phyloP scores from a whole-genome alignment of 2,329 filamentous ascomycete species.

The Xylariaceae sp. region DNA sequence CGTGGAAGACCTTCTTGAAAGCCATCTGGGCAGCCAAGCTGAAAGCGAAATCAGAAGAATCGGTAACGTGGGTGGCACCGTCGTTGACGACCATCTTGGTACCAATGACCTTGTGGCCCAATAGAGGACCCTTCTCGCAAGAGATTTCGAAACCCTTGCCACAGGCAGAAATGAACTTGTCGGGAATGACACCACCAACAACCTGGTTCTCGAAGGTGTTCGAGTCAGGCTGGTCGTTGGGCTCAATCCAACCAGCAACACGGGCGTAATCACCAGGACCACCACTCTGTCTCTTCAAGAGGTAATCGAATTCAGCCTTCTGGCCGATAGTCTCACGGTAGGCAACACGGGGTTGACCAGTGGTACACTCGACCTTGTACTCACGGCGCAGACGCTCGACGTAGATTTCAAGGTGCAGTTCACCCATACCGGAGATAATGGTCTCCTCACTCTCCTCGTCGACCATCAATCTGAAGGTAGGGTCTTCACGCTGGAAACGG shows the following conservation, averaged over 20 bases:
- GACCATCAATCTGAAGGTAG: slow-evolving; percentile 91
- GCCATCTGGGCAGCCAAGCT: slow-evolving; percentile 91
- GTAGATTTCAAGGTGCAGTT: slow-evolving; percentile 94
- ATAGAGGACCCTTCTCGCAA: slow-evolving; percentile 79
- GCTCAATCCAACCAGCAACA: slow-evolving; percentile 88
- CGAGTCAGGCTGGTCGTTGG: slow-evolving; percentile 63
- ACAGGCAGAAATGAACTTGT: slow-evolving; percentile 93
- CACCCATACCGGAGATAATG: slow-evolving; percentile 97
- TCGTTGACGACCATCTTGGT: slow-evolving; percentile 90
- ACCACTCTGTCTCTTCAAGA: slow-evolving; percentile 91
- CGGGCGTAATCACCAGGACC: slow-evolving; percentile 94
- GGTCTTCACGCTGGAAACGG: slow-evolving; percentile 96
- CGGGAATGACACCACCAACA: slow-evolving; percentile 81
- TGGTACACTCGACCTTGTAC: slow-evolving; percentile 92
- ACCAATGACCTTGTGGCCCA: slow-evolving; percentile 90
- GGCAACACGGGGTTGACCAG: slow-evolving; percentile 93
- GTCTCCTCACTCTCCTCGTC: slow-evolving; percentile 92
- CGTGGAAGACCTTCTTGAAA: slow-evolving; percentile 87
- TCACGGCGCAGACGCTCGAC: slow-evolving; percentile 94
- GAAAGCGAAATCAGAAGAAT: slow-evolving; percentile 96
- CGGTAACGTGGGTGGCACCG: slow-evolving; percentile 93
- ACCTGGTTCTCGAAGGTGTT: slow-evolving; percentile 87
- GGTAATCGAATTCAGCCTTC: slow-evolving; percentile 80
- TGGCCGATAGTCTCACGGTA: slow-evolving; percentile 91
- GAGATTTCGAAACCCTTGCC: slow-evolving; percentile 86